Base-by-base conservation (phyloP, 345 rosid species). In the Moricandia arvensis region DNA sequence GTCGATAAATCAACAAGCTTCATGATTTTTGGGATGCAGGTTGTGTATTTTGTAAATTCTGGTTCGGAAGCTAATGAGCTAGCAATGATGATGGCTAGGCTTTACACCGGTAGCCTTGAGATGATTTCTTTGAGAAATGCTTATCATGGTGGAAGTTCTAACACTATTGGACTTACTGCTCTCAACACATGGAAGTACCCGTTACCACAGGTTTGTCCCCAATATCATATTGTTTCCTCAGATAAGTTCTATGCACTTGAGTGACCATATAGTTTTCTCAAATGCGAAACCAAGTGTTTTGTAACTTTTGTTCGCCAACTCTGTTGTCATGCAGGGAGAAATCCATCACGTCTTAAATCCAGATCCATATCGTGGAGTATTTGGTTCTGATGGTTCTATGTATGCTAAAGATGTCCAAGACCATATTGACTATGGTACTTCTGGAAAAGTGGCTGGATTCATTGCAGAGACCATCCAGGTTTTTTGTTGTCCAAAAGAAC, bases 381-480 rank as follows among this genome's bases (percentile, higher is more conserved):
- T 95, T 89, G 99, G 97, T 5, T 83, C 97, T 65, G 93, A 93
- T 85, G 86, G 86, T 31, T 76, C 83, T 75, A 68, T 71, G 12
- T 93, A 95, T 81, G 98, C 97, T 63, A 82, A 82, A 80, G 98
- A 90, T 79, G 91, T 90, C 41, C 87, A 95, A 82, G 98, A 95
- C 75, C 97, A 95, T 80, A 88, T 93, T 18, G 94, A 86, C 59
- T 95, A 83, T 59, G 99, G 99, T 59, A 90, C 90, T 76, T 87
- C 91, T 7, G 99, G 98, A 55, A 88, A 75, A 79, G 93, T 89
- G 30, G 98, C 96, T 78, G 99, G 99, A 62, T 95, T 95, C 69
- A 89, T 95, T 21, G 88, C 97, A 29, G 97, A 93, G 82, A 95
- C 98, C 69, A 83, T 95, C 78, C 99, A 95, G 98, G 97, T 90